A percentile compares a stretch with the other conserved stretches of the same genome.
Evolutionary conservation across 345 rosid species (phyloP).

Genomic region (Microcos paniculata): DNA sequence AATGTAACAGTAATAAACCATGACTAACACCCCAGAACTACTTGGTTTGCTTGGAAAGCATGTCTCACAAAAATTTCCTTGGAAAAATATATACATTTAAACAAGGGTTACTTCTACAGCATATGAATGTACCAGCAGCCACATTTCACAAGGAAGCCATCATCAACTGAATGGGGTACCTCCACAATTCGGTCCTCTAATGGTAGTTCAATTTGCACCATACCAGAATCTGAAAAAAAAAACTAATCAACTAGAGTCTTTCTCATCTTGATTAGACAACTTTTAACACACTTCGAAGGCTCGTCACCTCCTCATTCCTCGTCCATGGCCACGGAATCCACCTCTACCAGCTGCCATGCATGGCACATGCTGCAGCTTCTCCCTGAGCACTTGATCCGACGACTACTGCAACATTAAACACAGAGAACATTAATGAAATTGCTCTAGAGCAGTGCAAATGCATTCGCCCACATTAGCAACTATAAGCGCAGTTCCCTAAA

Average conservation of each 20-base stretch:
- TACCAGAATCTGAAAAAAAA: background rate
- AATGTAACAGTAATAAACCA: too few relatives aligned
- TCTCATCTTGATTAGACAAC: background rate
- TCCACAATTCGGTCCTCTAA: background rate
- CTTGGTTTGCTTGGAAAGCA: too few relatives aligned
- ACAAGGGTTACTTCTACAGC: background rate
- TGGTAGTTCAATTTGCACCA: background rate
- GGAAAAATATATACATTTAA: background rate
- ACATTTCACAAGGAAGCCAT: background rate
- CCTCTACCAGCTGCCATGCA: constrained; percentile 97
- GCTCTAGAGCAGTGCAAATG: background rate
- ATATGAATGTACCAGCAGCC: background rate
- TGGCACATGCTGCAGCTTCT: constrained; percentile 85
- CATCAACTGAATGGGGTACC: background rate
- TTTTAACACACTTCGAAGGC: background rate
- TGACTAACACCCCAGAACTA: too few relatives aligned
- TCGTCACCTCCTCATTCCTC: constrained; percentile 96
- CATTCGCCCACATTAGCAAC: background rate
- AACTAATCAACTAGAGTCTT: background rate
- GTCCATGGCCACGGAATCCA: constrained; percentile 84
- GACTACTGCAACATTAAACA: constrained; percentile 45
- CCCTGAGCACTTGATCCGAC: constrained; percentile 99
- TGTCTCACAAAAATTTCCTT: background rate
- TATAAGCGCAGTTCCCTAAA: background rate
- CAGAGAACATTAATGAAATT: background rate